These are phyloP conservation scores for Harringtonia aguacate DNA, from an alignment of 2,329 filamentous ascomycete genomes.

Conservation along the genomic window DNA sequence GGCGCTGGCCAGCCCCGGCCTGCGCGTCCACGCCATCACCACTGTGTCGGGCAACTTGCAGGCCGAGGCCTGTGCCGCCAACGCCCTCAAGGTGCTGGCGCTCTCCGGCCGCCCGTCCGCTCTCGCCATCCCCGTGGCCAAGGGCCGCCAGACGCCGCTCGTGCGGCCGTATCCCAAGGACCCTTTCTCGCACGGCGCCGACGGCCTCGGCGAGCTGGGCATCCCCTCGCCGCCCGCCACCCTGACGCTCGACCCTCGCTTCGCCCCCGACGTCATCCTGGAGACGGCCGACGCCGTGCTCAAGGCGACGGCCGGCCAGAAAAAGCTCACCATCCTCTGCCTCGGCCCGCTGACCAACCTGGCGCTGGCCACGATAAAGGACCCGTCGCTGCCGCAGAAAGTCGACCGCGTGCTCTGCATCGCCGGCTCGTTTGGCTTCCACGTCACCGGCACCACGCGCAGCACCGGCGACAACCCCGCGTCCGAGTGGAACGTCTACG, in stretches of 20 bases:
- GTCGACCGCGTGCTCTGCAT: conserved; percentile 1
- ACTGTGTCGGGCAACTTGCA: conserved; percentile 2
- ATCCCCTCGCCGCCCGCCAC: background rate
- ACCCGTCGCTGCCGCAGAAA: conserved; percentile 1
- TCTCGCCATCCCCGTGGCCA: background rate
- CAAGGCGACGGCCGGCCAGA: background rate
- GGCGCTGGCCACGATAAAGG: conserved; percentile 3
- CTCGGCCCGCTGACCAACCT: conserved; percentile 4
- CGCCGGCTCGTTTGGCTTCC: conserved; percentile 4
- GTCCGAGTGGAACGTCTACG: conserved; percentile 4
- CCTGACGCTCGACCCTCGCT: background rate
- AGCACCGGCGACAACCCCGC: conserved; percentile 4
- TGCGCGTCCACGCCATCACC: conserved; percentile 3
- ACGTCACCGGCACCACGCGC: conserved; percentile 1
- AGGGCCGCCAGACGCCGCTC: background rate
- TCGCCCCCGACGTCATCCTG: background rate
- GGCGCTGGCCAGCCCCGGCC: background rate
- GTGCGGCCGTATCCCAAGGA: conserved; percentile 1
- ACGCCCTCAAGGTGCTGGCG: conserved; percentile 1
- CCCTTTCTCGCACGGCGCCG: conserved; percentile 3
- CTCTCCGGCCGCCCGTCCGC: background rate
- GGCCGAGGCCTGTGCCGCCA: background rate
- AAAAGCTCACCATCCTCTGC: conserved; percentile 1
- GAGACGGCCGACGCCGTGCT: conserved; percentile 1
- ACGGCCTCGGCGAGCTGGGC: conserved; percentile 3